Evolutionary conservation across 176 grass and related monocot genomes (phyloP), one percentile per base, ranked within the genome.

Genomic region (Tuctoria greenei): DNA sequence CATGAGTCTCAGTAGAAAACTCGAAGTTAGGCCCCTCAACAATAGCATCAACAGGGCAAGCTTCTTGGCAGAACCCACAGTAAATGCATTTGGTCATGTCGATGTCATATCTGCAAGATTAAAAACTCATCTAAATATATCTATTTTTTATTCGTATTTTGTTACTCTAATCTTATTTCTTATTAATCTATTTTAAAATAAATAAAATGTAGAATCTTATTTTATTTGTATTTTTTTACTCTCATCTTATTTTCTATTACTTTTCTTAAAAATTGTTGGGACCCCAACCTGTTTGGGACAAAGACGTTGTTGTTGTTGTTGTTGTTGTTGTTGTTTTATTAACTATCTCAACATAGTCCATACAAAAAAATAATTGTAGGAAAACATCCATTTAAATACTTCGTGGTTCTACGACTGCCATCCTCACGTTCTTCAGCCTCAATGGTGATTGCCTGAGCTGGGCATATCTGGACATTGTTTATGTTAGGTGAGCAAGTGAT

Each of bases 41-140:
- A 51, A 99, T 99, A 62, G 95, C 95, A 90, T 99, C 95, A 2
- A 99, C 95, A 67, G 95, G 95, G 61, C 95, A 99, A 18, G 95
- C 95, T 75, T 99, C 95, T 72, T 99, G 95, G 80, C 95, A 99
- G 82, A 95, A 99, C 43, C 95, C 95, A 63, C 91, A 99, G 73
- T 99, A 99, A 70, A 99, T 99, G 82, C 95, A 99, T 81, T 99
- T 99, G 35, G 95, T 99, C 95, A 99, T 95, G 77, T 95, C 91
- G 74, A 95, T 99, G 73, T 99, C 91, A 61, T 97, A 97, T 84
- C 95, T 97, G 81, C 25, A 61, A 37, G 27, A 70, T 59, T 54
- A 75, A 12, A 2, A 59, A 49, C 5, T 4, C 1, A 31, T 38
- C 3, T 6, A 6, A 56, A 80, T 26, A 78, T 61, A 61, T 25